Percentiles rank a stretch among this genome's conserved stretches.
Evolutionary conservation across 2,329 filamentous ascomycete genomes (phyloP).

Genomic region (Alternaria viburni): DNA sequence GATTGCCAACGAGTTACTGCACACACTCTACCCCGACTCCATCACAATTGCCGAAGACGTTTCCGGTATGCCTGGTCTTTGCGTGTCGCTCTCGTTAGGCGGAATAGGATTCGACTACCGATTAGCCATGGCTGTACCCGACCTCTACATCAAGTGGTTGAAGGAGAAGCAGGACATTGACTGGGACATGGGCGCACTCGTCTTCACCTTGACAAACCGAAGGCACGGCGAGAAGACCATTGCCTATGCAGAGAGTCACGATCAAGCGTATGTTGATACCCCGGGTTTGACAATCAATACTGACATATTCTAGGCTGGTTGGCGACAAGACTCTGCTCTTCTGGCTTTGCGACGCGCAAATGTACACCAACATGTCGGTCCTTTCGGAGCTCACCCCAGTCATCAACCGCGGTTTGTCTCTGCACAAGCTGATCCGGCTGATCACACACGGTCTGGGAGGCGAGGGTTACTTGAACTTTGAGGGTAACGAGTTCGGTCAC

Average conservation of each 20-base stretch:
- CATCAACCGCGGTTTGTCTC: slow-evolving; percentile 86
- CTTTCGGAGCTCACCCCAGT: slow-evolving; percentile 82
- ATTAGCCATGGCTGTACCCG: slow-evolving; percentile 95
- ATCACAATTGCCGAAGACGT: slow-evolving; percentile 98
- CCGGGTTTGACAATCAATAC: not conserved
- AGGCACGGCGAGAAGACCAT: slow-evolving; percentile 98
- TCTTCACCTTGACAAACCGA: slow-evolving; percentile 88
- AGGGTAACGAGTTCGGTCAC: slow-evolving; percentile 98
- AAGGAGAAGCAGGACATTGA: slow-evolving; percentile 91
- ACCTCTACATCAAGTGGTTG: slow-evolving; percentile 98
- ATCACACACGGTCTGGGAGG: slow-evolving; percentile 90
- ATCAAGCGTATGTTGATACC: slow-evolving; percentile 80
- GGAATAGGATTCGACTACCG: slow-evolving; percentile 97
- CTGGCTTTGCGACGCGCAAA: slow-evolving; percentile 95
- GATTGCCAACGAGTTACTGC: slow-evolving; percentile 95
- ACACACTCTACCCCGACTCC: slow-evolving; percentile 81
- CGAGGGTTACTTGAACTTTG: slow-evolving; percentile 97
- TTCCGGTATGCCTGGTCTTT: slow-evolving; percentile 97
- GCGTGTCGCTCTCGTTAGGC: slow-evolving; percentile 81
- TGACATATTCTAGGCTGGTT: slow-evolving; percentile 70
- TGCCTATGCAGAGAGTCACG: slow-evolving; percentile 95
- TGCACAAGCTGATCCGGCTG: slow-evolving; percentile 98
- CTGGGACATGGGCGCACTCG: slow-evolving; percentile 88
- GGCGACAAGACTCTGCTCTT: slow-evolving; percentile 97
- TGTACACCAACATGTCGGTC: slow-evolving; percentile 97